phyloP scores from a whole-genome alignment of 2,329 filamentous ascomycete genomes.

The Sporothrix mexicana region DNA sequence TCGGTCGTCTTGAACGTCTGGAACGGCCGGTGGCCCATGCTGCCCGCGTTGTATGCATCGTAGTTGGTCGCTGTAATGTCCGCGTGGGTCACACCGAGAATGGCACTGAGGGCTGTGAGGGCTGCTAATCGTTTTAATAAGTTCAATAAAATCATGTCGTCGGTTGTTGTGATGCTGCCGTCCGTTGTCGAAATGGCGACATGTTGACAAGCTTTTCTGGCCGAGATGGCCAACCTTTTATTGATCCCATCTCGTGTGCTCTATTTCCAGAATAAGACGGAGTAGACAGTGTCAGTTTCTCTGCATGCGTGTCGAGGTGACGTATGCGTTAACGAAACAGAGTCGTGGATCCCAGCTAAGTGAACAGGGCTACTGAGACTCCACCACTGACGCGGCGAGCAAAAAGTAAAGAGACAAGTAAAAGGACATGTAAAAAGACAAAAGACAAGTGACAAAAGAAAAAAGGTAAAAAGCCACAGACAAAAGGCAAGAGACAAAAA shows the following conservation, averaged over 20 bases:
- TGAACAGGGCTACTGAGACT: background rate
- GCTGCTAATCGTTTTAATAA: background rate
- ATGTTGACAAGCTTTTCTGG: background rate
- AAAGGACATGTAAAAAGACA: no score
- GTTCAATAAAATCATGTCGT: background rate
- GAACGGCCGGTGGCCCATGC: conserved; percentile 32
- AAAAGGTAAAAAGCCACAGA: background rate
- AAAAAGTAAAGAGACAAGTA: no score
- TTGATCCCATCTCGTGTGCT: background rate
- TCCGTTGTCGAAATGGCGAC: conserved; percentile 4
- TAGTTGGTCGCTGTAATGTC: conserved; percentile 26
- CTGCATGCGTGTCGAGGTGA: conserved; percentile 8
- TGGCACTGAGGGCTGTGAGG: background rate
- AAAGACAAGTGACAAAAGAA: background rate
- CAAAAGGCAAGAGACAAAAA: no score
- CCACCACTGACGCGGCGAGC: no score
- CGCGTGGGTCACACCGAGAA: background rate
- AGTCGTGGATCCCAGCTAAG: background rate
- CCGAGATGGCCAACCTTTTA: background rate
- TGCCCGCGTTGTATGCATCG: conserved; percentile 30
- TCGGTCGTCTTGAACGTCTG: conserved; percentile 24
- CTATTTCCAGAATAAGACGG: background rate
- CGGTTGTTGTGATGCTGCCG: background rate
- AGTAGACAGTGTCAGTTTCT: background rate
- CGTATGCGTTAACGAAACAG: background rate